phyloP scores from a whole-genome alignment of 371 early-diverging fungal genomes.

The Smittium culicis region DNA sequence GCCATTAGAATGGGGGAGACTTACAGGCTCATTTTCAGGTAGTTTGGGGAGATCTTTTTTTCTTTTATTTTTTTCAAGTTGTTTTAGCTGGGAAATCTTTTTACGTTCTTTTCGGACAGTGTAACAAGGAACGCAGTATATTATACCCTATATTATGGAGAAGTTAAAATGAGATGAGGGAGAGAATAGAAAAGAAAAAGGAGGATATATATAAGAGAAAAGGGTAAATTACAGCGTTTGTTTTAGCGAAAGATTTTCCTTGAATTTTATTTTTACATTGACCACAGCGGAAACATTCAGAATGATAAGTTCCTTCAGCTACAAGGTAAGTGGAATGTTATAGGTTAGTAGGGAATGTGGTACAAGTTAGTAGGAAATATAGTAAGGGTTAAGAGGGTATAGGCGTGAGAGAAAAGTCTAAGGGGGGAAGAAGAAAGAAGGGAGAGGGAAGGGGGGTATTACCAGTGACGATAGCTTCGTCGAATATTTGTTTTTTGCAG shows the following conservation, averaged over 20 bases:
- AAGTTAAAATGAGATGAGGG: neutral
- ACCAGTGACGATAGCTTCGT: slow-evolving; percentile 81
- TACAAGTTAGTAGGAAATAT: neutral
- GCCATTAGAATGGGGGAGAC: neutral
- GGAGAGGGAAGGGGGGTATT: neutral
- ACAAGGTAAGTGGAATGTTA: no score
- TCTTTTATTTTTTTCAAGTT: slow-evolving; percentile 18
- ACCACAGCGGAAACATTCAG: slow-evolving; percentile 67
- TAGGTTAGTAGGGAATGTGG: no score
- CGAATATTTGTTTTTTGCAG: slow-evolving; percentile 65
- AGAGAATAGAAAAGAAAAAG: neutral
- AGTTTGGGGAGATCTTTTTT: slow-evolving; percentile 29
- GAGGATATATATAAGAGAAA: neutral
- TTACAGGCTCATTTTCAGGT: slow-evolving; percentile 11
- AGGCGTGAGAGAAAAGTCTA: neutral
- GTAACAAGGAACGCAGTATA: slow-evolving; percentile 34
- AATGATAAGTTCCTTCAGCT: slow-evolving; percentile 74
- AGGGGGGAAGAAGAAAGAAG: neutral
- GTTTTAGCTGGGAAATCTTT: slow-evolving; percentile 21
- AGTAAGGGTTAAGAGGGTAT: neutral
- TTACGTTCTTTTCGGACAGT: slow-evolving; percentile 31
- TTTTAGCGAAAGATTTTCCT: slow-evolving; percentile 65
- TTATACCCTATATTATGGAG: slow-evolving; percentile 18
- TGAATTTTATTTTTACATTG: slow-evolving; percentile 57
- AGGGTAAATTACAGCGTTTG: slow-evolving; percentile 49